Percentiles rank a stretch among this genome's conserved stretches.
Conservation (phyloP, 1,284 basidiomycete species). For the Cryptococcus sp. region DNA sequence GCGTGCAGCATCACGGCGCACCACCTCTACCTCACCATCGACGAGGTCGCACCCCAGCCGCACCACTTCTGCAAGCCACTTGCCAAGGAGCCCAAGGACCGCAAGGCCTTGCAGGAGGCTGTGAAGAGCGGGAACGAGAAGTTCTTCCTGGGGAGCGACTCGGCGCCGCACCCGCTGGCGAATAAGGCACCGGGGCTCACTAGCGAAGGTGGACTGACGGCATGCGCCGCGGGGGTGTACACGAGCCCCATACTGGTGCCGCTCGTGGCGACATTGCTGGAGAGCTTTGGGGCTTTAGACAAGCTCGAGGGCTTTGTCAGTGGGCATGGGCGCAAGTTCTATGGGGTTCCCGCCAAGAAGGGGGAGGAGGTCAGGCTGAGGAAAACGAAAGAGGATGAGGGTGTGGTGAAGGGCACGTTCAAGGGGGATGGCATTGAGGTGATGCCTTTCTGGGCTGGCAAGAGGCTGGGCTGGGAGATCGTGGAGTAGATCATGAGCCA, state of each 20-base stretch:
- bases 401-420: constrained; percentile 22
- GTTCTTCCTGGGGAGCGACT: constrained; percentile 98
- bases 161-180: constrained; percentile 84
- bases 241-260: constrained; percentile 88
- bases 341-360: constrained; percentile 54
- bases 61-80: constrained; percentile 99
- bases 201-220: constrained; percentile 48
- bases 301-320: constrained; percentile 75
- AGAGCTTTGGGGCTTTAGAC: constrained; percentile 79
- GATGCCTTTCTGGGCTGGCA: constrained; percentile 82
- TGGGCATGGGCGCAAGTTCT: constrained; percentile 73
- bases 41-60: constrained; percentile 95
- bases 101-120: constrained; percentile 76
- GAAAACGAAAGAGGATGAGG: constrained; percentile 28
- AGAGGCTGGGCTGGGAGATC: constrained; percentile 77
- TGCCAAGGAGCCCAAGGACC: constrained; percentile 91
- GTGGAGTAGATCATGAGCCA: constrained; percentile 20
- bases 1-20: constrained; percentile 97
- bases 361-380: constrained; percentile 53
- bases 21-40: constrained; percentile 89
- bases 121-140: constrained; percentile 83
- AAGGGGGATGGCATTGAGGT: constrained; percentile 25
- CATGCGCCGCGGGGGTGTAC: constrained; percentile 91
- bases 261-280: constrained; percentile 70
- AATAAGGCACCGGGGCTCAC: constrained; percentile 63